These are phyloP conservation scores for Zelonia costaricensis DNA, from an alignment of 208 protist species.

Conservation along the genomic window DNA sequence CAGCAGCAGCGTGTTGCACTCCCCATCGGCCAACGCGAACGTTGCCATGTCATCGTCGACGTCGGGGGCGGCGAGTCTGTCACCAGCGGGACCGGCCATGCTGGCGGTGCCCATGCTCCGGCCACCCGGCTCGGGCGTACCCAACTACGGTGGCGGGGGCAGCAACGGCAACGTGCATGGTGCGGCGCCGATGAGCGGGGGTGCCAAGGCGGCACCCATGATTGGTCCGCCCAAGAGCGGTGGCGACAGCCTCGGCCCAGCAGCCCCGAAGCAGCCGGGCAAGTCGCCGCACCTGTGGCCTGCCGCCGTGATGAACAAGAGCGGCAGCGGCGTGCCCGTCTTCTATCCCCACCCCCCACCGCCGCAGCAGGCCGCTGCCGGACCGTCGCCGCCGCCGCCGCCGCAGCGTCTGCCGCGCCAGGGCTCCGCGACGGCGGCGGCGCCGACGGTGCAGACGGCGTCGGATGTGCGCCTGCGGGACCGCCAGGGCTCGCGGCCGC, in stretches of 20 bases:
- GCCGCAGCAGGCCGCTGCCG: no score
- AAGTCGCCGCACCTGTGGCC: slow-evolving; percentile 1
- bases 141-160: neutral
- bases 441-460: slow-evolving; percentile 10
- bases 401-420: neutral
- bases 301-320: neutral
- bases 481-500: slow-evolving; percentile 1
- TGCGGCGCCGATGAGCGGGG: neutral
- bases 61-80: neutral
- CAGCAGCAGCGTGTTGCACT: neutral
- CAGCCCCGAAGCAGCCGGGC: no score
- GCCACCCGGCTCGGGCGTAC: slow-evolving; percentile 10
- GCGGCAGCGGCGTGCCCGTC: neutral
- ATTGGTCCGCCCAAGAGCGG: neutral
- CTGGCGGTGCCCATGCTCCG: slow-evolving; percentile 29
- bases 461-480: slow-evolving; percentile 8
- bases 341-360: slow-evolving; percentile 9
- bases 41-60: neutral
- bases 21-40: neutral
- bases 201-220: neutral
- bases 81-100: neutral
- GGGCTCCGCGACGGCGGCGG: slow-evolving; percentile 10
- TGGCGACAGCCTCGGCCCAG: no score
- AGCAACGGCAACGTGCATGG: neutral
- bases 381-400: neutral